Conservation (phyloP, 352 stramenopile genomes). For the Phytophthora quininea region DNA sequence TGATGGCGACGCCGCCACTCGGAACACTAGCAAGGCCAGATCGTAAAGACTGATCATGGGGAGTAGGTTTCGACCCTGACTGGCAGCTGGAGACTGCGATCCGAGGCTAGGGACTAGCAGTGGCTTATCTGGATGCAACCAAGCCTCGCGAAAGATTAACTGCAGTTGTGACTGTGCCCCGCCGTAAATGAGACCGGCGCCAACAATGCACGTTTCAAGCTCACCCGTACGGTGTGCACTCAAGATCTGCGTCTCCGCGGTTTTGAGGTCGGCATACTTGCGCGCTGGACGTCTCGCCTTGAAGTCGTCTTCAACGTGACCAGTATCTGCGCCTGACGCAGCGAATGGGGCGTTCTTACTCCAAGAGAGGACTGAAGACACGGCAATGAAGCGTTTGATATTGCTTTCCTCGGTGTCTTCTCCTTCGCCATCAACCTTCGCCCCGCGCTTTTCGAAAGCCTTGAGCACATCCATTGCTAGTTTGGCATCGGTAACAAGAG, state of each 20-base stretch:
- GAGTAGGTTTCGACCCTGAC: slow-evolving; percentile 64
- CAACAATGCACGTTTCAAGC: slow-evolving; percentile 78
- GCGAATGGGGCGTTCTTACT: slow-evolving; percentile 68
- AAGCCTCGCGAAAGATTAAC: slow-evolving; percentile 74
- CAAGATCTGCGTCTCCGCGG: slow-evolving; percentile 83
- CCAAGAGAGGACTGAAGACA: slow-evolving; percentile 83
- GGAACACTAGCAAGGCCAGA: slow-evolving; percentile 60
- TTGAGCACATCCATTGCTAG: slow-evolving; percentile 67
- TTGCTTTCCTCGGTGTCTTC: slow-evolving; percentile 24
- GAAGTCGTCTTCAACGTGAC: slow-evolving; percentile 79
- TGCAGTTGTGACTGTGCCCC: slow-evolving; percentile 72
- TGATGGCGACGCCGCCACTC: slow-evolving; percentile 41
- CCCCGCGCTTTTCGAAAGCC: slow-evolving; percentile 58
- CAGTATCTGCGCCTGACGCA: slow-evolving; percentile 40
- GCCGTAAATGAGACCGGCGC: slow-evolving; percentile 78
- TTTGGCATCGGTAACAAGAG: slow-evolving; percentile 60
- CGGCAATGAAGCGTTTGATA: slow-evolving; percentile 73
- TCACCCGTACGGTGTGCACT: slow-evolving; percentile 64
- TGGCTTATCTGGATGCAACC: slow-evolving; percentile 62
- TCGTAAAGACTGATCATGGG: slow-evolving; percentile 89
- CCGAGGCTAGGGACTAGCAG: slow-evolving; percentile 66
- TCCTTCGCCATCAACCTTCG: slow-evolving; percentile 27
- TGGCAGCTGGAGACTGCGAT: slow-evolving; percentile 27
- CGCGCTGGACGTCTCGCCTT: slow-evolving; percentile 75
- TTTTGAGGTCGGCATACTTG: slow-evolving; percentile 81